phyloP scores from a whole-genome alignment of 345 rosid genomes.

The Brassica juncea region DNA sequence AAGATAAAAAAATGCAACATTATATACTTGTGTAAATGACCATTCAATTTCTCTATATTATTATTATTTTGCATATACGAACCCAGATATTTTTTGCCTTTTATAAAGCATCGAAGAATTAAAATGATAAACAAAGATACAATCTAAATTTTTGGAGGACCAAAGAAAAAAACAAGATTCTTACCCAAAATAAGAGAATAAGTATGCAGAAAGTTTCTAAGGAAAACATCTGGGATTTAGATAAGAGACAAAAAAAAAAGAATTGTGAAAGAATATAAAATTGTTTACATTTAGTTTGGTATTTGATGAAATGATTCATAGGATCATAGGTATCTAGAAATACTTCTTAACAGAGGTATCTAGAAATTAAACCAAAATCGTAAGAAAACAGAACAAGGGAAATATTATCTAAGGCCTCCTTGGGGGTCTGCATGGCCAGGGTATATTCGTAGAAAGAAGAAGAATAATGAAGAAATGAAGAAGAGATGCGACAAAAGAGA shows the following conservation, averaged over 20 bases:
- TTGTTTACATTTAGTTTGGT: neutral
- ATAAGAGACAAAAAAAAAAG: neutral
- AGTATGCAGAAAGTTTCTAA: neutral
- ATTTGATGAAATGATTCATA: slow-evolving; percentile 2
- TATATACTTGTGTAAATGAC: neutral
- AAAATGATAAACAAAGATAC: neutral
- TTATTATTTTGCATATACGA: slow-evolving; percentile 6
- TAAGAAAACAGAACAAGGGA: neutral
- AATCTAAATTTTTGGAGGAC: neutral
- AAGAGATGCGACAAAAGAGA: slow-evolving; percentile 5
- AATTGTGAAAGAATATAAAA: neutral
- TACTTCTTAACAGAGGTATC: neutral
- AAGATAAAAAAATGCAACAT: neutral
- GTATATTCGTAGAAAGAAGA: neutral
- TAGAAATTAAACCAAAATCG: neutral
- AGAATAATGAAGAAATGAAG: neutral
- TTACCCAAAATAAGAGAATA: neutral
- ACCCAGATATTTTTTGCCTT: neutral
- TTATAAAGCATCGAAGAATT: neutral
- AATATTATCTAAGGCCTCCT: neutral
- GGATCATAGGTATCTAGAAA: neutral
- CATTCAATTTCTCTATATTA: neutral
- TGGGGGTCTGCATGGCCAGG: slow-evolving; percentile 16
- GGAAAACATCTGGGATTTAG: neutral
- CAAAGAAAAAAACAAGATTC: neutral